phyloP scores from a whole-genome alignment of 1,284 basidiomycete genomes.

The Rugosomyces carneus region DNA sequence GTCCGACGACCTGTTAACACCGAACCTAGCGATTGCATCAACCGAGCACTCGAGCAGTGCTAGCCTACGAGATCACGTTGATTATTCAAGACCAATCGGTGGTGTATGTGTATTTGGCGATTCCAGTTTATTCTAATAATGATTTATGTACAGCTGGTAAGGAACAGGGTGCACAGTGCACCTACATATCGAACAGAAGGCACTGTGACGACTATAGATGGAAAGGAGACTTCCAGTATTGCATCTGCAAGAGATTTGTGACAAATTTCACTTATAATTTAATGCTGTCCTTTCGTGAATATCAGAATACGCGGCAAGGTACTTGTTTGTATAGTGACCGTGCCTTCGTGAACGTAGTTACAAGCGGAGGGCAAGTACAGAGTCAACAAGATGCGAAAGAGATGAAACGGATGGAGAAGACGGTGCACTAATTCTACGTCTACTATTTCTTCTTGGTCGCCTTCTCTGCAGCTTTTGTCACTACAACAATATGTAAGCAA shows the following conservation, averaged over 20 bases:
- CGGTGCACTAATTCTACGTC: constrained; percentile 61
- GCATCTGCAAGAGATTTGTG: background rate
- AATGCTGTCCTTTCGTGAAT: too few relatives aligned
- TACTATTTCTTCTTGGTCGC: constrained; percentile 94
- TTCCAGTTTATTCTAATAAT: background rate
- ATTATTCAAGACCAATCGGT: constrained; percentile 19
- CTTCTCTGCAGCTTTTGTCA: constrained; percentile 95
- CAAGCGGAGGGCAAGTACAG: constrained; percentile 34
- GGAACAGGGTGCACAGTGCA: constrained; percentile 17
- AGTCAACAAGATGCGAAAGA: constrained; percentile 37
- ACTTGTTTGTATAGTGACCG: background rate
- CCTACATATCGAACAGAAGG: constrained; percentile 16
- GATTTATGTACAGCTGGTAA: constrained; percentile 11
- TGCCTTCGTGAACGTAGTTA: constrained; percentile 47
- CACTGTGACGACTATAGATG: constrained; percentile 2
- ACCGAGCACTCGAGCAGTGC: constrained; percentile 15
- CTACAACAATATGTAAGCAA: constrained; percentile 34
- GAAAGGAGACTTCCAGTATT: background rate
- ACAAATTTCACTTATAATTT: too few relatives aligned
- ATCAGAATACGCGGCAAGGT: constrained; percentile 17
- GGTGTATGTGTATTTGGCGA: constrained; percentile 10
- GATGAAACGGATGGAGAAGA: constrained; percentile 37
- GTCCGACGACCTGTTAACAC: constrained; percentile 16
- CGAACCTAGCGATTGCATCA: constrained; percentile 13
- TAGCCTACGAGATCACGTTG: constrained; percentile 19